These are phyloP conservation scores for Colletotrichum karsti DNA, from an alignment of 2,329 filamentous ascomycete species.

Conservation along the genomic window DNA sequence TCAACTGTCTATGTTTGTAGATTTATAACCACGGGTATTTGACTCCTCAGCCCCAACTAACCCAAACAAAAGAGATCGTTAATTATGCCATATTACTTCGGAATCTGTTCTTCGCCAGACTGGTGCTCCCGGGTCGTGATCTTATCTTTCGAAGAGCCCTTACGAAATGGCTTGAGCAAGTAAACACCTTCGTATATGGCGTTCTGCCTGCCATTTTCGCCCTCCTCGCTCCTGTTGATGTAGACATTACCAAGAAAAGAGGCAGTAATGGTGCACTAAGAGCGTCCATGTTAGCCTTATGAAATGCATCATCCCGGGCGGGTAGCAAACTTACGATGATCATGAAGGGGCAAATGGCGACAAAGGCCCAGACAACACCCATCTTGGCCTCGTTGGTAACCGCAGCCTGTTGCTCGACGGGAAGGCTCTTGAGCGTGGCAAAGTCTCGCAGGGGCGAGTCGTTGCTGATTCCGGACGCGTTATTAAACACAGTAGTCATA, in stretches of 20 bases:
- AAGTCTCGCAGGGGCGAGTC: slow-evolving; percentile 42
- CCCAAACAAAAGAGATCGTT: neutral
- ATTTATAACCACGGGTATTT: neutral
- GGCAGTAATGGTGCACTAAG: slow-evolving; percentile 37
- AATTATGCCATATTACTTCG: neutral
- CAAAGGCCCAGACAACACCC: slow-evolving; percentile 73
- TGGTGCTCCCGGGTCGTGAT: neutral
- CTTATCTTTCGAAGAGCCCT: neutral
- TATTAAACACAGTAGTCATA: slow-evolving; percentile 76
- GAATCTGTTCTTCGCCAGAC: neutral
- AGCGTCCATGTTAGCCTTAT: neutral
- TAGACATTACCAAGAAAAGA: slow-evolving; percentile 43
- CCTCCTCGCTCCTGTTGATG: slow-evolving; percentile 36
- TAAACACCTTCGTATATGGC: slow-evolving; percentile 39
- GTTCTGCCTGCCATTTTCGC: slow-evolving; percentile 36
- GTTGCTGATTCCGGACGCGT: slow-evolving; percentile 45
- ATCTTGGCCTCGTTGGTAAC: slow-evolving; percentile 55
- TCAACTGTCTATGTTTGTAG: too few species aligned
- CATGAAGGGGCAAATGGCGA: slow-evolving; percentile 69
- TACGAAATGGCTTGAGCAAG: slow-evolving; percentile 32
- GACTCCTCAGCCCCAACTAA: neutral
- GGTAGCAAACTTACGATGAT: slow-evolving; percentile 40
- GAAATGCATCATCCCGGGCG: too few species aligned
- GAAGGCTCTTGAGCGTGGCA: slow-evolving; percentile 42
- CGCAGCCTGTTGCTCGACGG: slow-evolving; percentile 40